Evolutionary conservation across 345 rosid species (phyloP), one percentile per base, ranked within the genome.

Genomic region (Carallia brachiata): DNA sequence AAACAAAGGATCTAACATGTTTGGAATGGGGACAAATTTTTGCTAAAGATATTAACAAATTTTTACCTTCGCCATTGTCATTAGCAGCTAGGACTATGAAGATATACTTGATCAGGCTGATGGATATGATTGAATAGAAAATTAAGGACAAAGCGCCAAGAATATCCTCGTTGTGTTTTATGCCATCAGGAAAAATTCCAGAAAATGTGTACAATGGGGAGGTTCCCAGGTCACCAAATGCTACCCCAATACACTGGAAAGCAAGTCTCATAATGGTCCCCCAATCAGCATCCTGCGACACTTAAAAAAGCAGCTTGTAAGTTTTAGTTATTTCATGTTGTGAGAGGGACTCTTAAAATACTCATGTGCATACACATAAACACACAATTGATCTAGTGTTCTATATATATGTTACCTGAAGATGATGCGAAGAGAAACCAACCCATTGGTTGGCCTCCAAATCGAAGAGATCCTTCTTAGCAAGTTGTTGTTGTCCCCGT

Each of bases 181-280:
- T 65, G 4, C 70, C 75, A 23, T 72, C 6, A 1, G 64, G 75
- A 48, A 72, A 72, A 30, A 63, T 18, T 0, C 70, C 52, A 10
- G 75, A 23, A 7, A 72, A 13, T 12, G 65, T 70, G 18, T 72
- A 72, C 27, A 72, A 32, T 13, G 75, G 75, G 16, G 75, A 72
- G 8, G 75, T 72, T 2, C 70, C 75, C 39, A 72, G 36, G 19
- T 72, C 75, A 48, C 70, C 75, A 59, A 65, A 72, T 18, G 58
- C 75, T 5, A 72, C 70, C 0, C 75, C 75, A 17, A 72, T 72
- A 34, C 70, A 72, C 53, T 72, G 75, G 58, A 72, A 72, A 13
- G 75, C 75, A 17, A 72, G 65, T 59, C 36, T 65, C 65, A 57
- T 28, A 4, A 65, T 65, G 0, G 65, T 72, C 10, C 65, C 57